Evolutionary conservation across 1,139 yeast species (phyloP).

Genomic region (Sugiyamaella paludigena): DNA sequence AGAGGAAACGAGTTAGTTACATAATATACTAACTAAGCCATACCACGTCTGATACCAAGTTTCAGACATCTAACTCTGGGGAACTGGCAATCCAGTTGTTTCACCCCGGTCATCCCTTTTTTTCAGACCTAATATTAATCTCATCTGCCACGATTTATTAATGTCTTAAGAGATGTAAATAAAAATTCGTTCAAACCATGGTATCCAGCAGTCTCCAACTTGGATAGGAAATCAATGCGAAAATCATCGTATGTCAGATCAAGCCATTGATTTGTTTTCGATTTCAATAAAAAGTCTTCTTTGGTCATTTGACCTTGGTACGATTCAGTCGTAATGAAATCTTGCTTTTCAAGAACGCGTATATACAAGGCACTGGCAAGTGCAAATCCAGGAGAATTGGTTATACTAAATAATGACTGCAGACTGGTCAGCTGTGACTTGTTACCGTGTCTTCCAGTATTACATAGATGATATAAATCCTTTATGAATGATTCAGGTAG

Average conservation of each 20-base stretch:
- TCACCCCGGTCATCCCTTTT: no score
- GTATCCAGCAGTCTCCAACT: constrained; percentile 20
- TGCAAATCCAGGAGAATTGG: constrained; percentile 56
- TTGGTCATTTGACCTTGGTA: constrained; percentile 46
- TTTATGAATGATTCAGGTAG: constrained; percentile 4
- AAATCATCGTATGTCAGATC: constrained; percentile 22
- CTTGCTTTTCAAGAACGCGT: constrained; percentile 49
- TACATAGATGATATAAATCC: not conserved
- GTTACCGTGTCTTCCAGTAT: not conserved
- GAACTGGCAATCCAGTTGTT: no score
- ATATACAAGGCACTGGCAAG: constrained; percentile 46
- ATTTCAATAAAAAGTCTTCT: constrained; percentile 12
- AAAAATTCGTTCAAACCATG: constrained; percentile 19
- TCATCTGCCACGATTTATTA: constrained; percentile 13
- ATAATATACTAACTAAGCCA: no score
- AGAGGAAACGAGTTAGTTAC: no score
- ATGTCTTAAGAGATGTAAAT: constrained; percentile 19
- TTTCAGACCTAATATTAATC: no score
- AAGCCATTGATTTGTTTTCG: constrained; percentile 18
- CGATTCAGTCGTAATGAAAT: constrained; percentile 33
- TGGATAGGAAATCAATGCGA: constrained; percentile 18
- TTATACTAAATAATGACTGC: constrained; percentile 48
- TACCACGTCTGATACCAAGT: no score
- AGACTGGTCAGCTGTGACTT: constrained; percentile 19
- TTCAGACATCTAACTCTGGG: no score